Evolutionary conservation across 441 rosid species (phyloP), one percentile per base, ranked within the genome.

Genomic region (Manihot esculenta): DNA sequence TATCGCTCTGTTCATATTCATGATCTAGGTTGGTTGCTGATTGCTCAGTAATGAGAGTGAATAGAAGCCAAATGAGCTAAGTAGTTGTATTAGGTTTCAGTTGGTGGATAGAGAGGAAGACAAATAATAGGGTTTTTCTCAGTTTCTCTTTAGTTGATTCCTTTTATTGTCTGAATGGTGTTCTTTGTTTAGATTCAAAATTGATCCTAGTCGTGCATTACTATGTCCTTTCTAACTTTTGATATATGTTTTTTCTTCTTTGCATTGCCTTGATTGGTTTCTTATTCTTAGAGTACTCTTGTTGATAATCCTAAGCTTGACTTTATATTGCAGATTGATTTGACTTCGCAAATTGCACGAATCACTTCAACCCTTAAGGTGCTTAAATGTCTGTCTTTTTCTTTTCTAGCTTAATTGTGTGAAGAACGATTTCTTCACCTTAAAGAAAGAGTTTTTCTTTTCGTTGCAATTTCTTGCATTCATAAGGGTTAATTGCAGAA

Each of bases 311-410:
- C 55, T 51, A 15, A 12, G 14, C 63, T 38, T 58, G 33, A n/a
- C 20, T 27, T 38, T 45, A 2, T 56, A 33, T 62, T 84, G 88
- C 87, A 93, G 99, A 80, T 93, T 83, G 96, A 93, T 87, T 83
- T 89, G 78, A 89, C 92, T 0, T 89, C 97, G 15, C 95, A 90
- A 26, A 75, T 96, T 59, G 91, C 84, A 47, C 97, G 99, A 20
- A 70, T 85, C 63, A 72, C 86, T 2, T 85, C 97, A 10, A 81
- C 89, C 12, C 72, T 93, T 27, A 96, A 90, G 98, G 98, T 93
- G 62, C 75, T 62, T 65, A 55, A 64, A 3, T 57, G 20, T 13
- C 12, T 58, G 15, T 24, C 10, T 56, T 4, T 20, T 55, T n/a
- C 2, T 1, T 41, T 7, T 53, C 13, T 41, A 18, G 10, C 24